Base-by-base conservation (phyloP, 2,329 filamentous ascomycete genomes). In the Colletotrichum destructivum region DNA sequence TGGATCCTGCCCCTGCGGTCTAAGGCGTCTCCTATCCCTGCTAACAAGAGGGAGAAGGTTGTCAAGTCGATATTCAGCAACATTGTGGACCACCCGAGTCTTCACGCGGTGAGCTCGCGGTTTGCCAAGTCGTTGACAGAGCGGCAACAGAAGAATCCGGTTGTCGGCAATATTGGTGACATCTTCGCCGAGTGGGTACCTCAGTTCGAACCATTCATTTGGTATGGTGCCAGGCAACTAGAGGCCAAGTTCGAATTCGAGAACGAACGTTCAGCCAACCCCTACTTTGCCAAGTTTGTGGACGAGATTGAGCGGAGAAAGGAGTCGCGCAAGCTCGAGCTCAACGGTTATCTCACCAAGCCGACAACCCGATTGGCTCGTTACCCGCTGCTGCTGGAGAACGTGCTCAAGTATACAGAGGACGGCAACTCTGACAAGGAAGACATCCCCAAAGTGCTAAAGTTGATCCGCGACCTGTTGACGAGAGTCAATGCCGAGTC, bases 241-340 rank as follows among this genome's bases (percentile, higher is more conserved):
- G 97, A 98, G 81, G 96, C 94, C 76, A 98, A 99, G 82, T 98
- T 96, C 78, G 96, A 98, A 79, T 99, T 98, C 80, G 96, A 99
- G 82, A 96, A 96, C 78, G 96, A 99, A 84, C 94, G 96, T 76
- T 92, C 93, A 18, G 89, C 91, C 68, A 99, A 99, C 77, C 89
- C 92, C 1, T 90, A 89, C 51, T 99, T 99, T 81, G 87, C 92
- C 62, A 94, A 93, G 78, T 98, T 98, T 76, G 96, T 98, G 35
- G 96, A 99, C 75, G 95, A 98, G 81, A 97, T 97, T 7, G 96
- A 99, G 82, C 89, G 96, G 70, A 90, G 97, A 76, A 98, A 98
- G 81, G 96, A 99, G 81, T 98, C 96, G 7, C 90, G 96, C 74
- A 99, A 99, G 83, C 87, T 99, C 57, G 96, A 99, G 82, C 86